A percentile compares a stretch with the other conserved stretches of the same genome.
These are phyloP conservation scores for Cryoendolithus antarcticus DNA, from an alignment of 2,329 filamentous ascomycete species.

Conservation along the genomic window DNA sequence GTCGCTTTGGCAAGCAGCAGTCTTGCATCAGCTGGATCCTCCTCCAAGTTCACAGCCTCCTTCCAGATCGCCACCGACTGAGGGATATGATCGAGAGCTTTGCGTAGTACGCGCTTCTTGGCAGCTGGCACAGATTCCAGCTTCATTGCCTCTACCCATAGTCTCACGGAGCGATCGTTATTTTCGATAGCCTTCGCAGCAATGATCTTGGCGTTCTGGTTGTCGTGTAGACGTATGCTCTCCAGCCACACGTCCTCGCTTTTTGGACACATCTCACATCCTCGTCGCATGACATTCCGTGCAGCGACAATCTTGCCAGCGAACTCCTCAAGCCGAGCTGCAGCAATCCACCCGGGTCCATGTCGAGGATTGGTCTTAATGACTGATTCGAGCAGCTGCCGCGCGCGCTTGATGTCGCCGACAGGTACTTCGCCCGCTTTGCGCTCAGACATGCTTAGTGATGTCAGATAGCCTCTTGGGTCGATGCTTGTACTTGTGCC, in stretches of 20 bases:
- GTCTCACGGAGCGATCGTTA: slow-evolving; percentile 72
- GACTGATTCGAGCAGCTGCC: slow-evolving; percentile 86
- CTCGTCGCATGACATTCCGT: slow-evolving; percentile 73
- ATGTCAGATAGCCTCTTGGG: slow-evolving; percentile 90
- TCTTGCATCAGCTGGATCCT: slow-evolving; percentile 75
- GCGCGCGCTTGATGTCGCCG: slow-evolving; percentile 87
- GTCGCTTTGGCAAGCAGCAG: slow-evolving; percentile 88
- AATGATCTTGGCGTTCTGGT: slow-evolving; percentile 88
- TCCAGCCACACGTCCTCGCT: slow-evolving; percentile 95
- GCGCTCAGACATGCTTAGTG: slow-evolving; percentile 67
- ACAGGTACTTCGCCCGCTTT: slow-evolving; percentile 72
- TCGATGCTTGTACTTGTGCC: slow-evolving; percentile 88
- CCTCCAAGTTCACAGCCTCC: slow-evolving; percentile 88
- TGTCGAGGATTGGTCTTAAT: slow-evolving; percentile 95
- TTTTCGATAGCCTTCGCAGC: slow-evolving; percentile 86
- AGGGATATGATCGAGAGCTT: slow-evolving; percentile 83
- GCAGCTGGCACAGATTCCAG: slow-evolving; percentile 70
- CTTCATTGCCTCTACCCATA: slow-evolving; percentile 95
- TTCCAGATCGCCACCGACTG: slow-evolving; percentile 98
- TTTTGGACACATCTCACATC: slow-evolving; percentile 82
- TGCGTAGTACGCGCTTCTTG: slow-evolving; percentile 84
- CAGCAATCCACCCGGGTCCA: slow-evolving; percentile 89
- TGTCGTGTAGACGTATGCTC: slow-evolving; percentile 67
- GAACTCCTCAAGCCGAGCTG: slow-evolving; percentile 80
- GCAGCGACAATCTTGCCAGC: slow-evolving; percentile 86